Base-by-base conservation (phyloP, 176 grass and related monocot species). In the Paspalum notatum region DNA sequence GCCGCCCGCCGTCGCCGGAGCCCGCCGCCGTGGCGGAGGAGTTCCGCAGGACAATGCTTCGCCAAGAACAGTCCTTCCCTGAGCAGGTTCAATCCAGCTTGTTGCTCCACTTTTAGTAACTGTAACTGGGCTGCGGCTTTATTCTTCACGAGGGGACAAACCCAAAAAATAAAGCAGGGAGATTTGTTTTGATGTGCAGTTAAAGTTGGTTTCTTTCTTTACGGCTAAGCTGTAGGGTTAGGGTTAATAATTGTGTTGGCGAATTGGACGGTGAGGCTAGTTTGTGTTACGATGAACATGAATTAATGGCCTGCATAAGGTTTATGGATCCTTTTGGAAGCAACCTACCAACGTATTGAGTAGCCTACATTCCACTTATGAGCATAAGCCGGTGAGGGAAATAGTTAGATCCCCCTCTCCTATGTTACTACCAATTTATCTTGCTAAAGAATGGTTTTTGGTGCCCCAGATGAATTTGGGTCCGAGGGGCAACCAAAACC, bases 311-410 rank as follows among this genome's bases (percentile, higher is more conserved):
- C 46, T 41, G 27, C 63, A 42, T 41, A 66, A 67, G 20, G 15
- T 80, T 10, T 80, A 55, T 45, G 50, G 49, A 44, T 68, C 51
- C 51, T 79, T 79, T 62, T 80, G 77, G 63, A 80, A 68, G 13
- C 77, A 80, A 40, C 20, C 77, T 3, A 68, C 9, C 24, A 24
- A 38, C 12, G 1, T 49, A 56, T 38, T 24, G 9, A 56, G 77
- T 18, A 68, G n/a, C 77, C 63, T 80, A 5, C 63, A 43, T 43
- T 44, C 63, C 7, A 17, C 51, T 18, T 49, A 44, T 27, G 63
- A 80, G 77, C 49, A 44, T 44, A 80, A 56, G 63, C 38, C 44
- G 63, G 77, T 80, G 50, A 68, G 77, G 9, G 8, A 24, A 41
- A 66, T 67, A 42, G 48, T 4, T 67, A 40, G 12, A 42, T 43